phyloP scores from a whole-genome alignment of 192 early-diverging fungal species.

The Allomyces arbusculus region DNA sequence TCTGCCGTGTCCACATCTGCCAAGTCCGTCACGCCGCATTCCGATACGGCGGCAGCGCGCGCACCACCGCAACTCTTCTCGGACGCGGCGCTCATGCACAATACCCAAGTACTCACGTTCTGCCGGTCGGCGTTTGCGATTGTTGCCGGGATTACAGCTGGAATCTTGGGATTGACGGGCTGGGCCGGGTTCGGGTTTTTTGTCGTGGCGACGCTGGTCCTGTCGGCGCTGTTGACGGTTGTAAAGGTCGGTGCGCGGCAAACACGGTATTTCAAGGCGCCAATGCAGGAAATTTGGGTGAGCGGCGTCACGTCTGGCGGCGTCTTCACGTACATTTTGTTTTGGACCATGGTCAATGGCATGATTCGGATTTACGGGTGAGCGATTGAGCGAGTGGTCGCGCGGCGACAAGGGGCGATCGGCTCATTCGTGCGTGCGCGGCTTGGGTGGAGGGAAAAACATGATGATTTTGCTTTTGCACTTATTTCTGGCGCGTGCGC shows the following conservation, averaged over 20 bases:
- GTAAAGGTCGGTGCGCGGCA: slow-evolving; percentile 21
- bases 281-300: slow-evolving; percentile 18
- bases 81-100: slow-evolving; percentile 20
- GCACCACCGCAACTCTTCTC: neutral
- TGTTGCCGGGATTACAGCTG: slow-evolving; percentile 63
- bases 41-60: no score
- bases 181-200: slow-evolving; percentile 73
- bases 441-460: no score
- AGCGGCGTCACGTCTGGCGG: slow-evolving; percentile 33
- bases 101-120: slow-evolving; percentile 36
- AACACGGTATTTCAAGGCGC: neutral
- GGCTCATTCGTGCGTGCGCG: no score
- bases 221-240: slow-evolving; percentile 33
- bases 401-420: no score
- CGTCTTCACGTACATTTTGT: slow-evolving; percentile 46
- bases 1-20: no score
- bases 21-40: no score
- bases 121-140: slow-evolving; percentile 47
- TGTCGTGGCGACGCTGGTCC: slow-evolving; percentile 34
- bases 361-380: slow-evolving; percentile 50
- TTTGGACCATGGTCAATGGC: slow-evolving; percentile 58
- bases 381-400: neutral
- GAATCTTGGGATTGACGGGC: slow-evolving; percentile 69
- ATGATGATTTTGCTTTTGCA: no score
- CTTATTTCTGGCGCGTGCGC: no score